Evolutionary conservation across 169 alveolate species (phyloP), one percentile per base, ranked within the genome.

Genomic region (Besnoitia besnoiti): DNA sequence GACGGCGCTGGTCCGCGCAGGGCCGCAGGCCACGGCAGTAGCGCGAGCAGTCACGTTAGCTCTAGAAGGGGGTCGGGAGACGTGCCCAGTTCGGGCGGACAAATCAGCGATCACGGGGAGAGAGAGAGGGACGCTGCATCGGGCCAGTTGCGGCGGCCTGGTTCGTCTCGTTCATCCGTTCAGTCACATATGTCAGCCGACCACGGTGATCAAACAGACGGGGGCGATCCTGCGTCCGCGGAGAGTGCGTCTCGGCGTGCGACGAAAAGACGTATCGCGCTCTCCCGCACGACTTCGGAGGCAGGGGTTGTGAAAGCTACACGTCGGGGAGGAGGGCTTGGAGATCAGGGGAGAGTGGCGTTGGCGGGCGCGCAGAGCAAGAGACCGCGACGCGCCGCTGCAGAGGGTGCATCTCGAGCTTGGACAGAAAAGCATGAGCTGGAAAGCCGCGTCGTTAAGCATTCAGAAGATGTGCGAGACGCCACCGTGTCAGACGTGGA

Each of bases 331-430:
- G 73, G 73, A 55, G 73, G n/a, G 7, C 27, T 33, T 21, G 73
- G 73, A 21, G 73, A 55, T 8, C 16, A 27, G 0, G 73, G 27
- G 27, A 8, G 30, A 55, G 35, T 21, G 73, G 30, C 27, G 35
- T 55, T 33, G 35, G 0, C 73, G n/a, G 5, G 27, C 73, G 27
- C 73, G 27, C 73, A 55, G 30, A 73, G 46, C 46, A 73, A n/a
- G 44, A 8, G 84, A 33, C 84, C 84, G 84, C 84, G 84, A 44
- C 84, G 84, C 24, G 84, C 44, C 84, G 84, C 84, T 39, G 84
- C 84, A 73, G 84, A 73, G 46, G 84, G 84, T 44, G 84, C 84
- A 33, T 33, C 84, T 27, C 84, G 84, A 12, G 30, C 33, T 37
- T 73, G 84, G 84, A 7, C 84, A 0, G 84, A 33, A 24, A 39